Base-by-base conservation (phyloP, 2,329 filamentous ascomycete genomes). In the Colletotrichum spaethianum region DNA sequence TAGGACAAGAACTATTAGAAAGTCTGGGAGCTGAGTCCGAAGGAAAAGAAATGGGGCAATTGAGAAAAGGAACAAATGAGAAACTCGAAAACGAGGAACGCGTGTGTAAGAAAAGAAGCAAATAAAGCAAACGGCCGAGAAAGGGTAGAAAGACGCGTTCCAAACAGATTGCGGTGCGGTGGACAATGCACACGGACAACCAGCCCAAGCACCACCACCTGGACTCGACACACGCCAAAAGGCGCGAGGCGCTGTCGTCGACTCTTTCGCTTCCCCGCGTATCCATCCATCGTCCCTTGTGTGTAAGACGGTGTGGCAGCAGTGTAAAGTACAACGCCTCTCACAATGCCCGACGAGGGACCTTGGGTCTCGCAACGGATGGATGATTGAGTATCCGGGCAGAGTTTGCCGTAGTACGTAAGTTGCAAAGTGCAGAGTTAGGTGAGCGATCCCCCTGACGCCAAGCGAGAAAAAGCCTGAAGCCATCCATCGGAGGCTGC, bases 211-310 rank as follows among this genome's bases (percentile, higher is more conserved):
- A 67, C 31, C 38, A 67, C 31, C 57, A 26, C 52, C 23, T 59
- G 53, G 65, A 53, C 28, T 68, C 59, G 59, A 60, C 33, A 60
- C 69, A 69, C 59, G 69, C 65, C 59, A 69, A 33, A 63, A 12
- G 53, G 18, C 28, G 52, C 46, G 46, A 36, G 69, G 59, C 59
- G 20, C n/a, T 3, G 53, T 38, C 53, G 33, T 56, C 31, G 52
- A 36, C 9, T 18, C 5, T 28, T 56, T 50, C 42, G 56, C 44
- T 71, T 68, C 64, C 68, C 68, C 63, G 56, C 68, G 63, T 71
- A 71, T 71, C 64, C 69, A 68, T 68, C 40, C 55, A 48, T 20
- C 33, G 12, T 20, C 20, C 31, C 23, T 11, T 50, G n/a, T 52
- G 40, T 57, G 44, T 28, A 26, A 38, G 44, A 50, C 12, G 31